Evolutionary conservation across 2,329 filamentous ascomycete species (phyloP).

Genomic region (Neopestalotiopsis rosae): DNA sequence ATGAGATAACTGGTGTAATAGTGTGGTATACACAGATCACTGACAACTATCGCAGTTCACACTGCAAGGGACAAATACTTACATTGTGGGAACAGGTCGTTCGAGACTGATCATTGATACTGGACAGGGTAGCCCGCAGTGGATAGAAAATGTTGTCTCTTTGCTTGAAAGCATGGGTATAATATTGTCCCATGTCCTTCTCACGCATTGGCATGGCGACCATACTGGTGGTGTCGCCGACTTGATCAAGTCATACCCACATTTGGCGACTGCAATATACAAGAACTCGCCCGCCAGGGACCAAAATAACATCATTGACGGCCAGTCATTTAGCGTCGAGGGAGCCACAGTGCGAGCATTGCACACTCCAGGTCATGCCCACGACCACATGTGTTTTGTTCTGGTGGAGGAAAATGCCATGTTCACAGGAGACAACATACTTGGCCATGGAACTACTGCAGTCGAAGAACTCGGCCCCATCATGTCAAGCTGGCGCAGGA

Average conservation of each 20-base stretch:
- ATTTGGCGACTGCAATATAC: slow-evolving; percentile 59
- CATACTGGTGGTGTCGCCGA: slow-evolving; percentile 79
- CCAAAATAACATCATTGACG: slow-evolving; percentile 59
- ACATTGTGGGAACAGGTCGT: slow-evolving; percentile 70
- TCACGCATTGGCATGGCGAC: slow-evolving; percentile 92
- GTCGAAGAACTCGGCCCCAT: slow-evolving; percentile 58
- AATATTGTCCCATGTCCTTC: slow-evolving; percentile 61
- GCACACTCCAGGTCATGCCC: slow-evolving; percentile 69
- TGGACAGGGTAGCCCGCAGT: slow-evolving; percentile 68
- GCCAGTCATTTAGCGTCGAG: slow-evolving; percentile 54
- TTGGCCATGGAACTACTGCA: slow-evolving; percentile 83
- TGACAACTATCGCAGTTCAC: slow-evolving; percentile 47
- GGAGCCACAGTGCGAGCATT: slow-evolving; percentile 37
- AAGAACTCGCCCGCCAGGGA: slow-evolving; percentile 64
- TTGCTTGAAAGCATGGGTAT: slow-evolving; percentile 32
- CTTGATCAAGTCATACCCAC: slow-evolving; percentile 65
- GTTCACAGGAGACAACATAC: slow-evolving; percentile 86
- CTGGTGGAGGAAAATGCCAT: slow-evolving; percentile 79
- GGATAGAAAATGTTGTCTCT: slow-evolving; percentile 48
- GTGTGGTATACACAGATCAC: not conserved
- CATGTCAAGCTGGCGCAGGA: too few species aligned
- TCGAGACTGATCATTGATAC: slow-evolving; percentile 74
- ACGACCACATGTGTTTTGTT: slow-evolving; percentile 80
- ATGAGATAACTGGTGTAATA: not conserved
- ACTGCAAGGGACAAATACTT: slow-evolving; percentile 75